A percentile compares a stretch with the other conserved stretches of the same genome.
These are phyloP conservation scores for Zalerion maritima DNA, from an alignment of 495 filamentous ascomycete species.

Conservation along the genomic window DNA sequence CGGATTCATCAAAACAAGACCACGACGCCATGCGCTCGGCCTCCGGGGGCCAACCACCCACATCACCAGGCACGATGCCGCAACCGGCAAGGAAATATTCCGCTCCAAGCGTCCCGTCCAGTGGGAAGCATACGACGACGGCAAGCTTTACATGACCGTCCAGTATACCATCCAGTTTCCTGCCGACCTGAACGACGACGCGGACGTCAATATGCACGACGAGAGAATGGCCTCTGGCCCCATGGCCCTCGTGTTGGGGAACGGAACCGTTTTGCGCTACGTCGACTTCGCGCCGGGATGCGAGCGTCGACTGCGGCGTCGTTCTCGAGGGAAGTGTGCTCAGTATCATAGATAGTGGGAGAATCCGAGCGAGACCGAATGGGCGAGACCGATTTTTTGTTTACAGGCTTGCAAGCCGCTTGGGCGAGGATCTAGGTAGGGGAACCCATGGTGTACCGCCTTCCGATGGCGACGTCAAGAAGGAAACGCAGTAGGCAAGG, in stretches of 20 bases:
- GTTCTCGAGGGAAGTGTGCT: constrained; percentile 62
- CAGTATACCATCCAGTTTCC: constrained; percentile 43
- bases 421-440: constrained; percentile 35
- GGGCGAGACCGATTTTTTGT: constrained; percentile 20
- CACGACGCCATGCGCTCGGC: too few species aligned
- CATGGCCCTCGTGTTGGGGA: constrained; percentile 31
- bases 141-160: constrained; percentile 19
- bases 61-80: constrained; percentile 23
- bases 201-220: constrained; percentile 32
- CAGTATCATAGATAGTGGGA: constrained; percentile 46
- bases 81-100: constrained; percentile 24
- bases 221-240: constrained; percentile 16
- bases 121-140: constrained; percentile 16
- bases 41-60: constrained; percentile 23
- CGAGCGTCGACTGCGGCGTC: constrained; percentile 60
- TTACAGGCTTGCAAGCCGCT: constrained; percentile 24
- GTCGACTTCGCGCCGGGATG: constrained; percentile 44
- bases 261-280: constrained; percentile 41
- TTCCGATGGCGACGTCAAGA: too few species aligned
- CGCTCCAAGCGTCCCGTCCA: constrained; percentile 16
- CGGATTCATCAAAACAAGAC: constrained; percentile 5
- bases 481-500: too few species aligned
- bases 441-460: constrained; percentile 18
- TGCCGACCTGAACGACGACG: constrained; percentile 32
- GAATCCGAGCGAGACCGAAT: constrained; percentile 36